Evolutionary conservation across 2,329 filamentous ascomycete species (phyloP).

Genomic region (Colletotrichum destructivum): DNA sequence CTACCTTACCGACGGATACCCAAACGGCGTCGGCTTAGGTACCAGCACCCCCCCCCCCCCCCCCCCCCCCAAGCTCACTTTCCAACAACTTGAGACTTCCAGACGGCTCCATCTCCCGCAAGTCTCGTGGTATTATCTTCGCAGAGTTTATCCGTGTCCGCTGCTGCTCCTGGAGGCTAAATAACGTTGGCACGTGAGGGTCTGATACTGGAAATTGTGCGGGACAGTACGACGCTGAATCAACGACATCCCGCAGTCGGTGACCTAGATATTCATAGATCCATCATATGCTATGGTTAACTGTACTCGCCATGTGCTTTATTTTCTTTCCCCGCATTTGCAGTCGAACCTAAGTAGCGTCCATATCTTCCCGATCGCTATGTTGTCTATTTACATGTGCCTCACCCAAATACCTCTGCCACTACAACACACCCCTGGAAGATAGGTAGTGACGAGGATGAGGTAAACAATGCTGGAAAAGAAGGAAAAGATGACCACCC

Average conservation of each 20-base stretch:
- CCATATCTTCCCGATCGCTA: conserved; percentile 37
- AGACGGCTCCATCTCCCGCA: conserved; percentile 6
- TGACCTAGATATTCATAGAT: conserved; percentile 9
- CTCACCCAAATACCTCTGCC: conserved; percentile 28
- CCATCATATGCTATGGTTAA: conserved; percentile 20
- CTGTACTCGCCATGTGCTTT: conserved; percentile 1
- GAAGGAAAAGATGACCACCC: conserved; percentile 7
- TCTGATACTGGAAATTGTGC: neutral
- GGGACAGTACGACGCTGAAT: conserved; percentile 3
- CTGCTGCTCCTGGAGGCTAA: neutral
- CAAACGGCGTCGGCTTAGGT: neutral
- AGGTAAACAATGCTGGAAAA: conserved; percentile 7
- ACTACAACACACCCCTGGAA: conserved; percentile 15
- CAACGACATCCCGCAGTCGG: conserved; percentile 17
- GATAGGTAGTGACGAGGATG: conserved; percentile 22
- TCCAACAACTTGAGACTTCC: conserved; percentile 7
- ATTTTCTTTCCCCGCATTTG: conserved; percentile 23
- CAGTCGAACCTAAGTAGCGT: conserved; percentile 32
- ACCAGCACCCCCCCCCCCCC: neutral
- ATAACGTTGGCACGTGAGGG: conserved; percentile 9
- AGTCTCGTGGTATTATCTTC: neutral
- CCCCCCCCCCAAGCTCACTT: conserved; percentile 23
- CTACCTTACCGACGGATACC: neutral
- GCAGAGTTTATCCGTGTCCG: neutral
- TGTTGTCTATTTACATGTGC: conserved; percentile 40